These are phyloP conservation scores for Aspergillus ellipticus DNA, from an alignment of 495 filamentous ascomycete genomes.

Conservation along the genomic window DNA sequence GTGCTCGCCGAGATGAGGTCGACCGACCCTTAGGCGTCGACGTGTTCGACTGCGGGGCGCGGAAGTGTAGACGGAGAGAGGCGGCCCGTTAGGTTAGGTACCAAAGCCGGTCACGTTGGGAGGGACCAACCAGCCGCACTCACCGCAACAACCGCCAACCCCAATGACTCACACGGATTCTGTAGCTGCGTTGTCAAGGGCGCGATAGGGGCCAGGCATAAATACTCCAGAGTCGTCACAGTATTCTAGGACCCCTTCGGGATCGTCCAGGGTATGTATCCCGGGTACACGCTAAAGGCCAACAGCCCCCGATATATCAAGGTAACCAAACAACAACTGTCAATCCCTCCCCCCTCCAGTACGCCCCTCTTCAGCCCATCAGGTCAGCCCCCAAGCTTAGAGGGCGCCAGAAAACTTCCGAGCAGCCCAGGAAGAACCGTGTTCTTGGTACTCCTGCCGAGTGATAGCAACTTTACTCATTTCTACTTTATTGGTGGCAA, in stretches of 20 bases:
- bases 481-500: conserved; percentile 63
- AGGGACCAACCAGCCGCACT: neutral
- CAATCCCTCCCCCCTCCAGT: too few relatives aligned
- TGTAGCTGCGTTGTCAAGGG: neutral
- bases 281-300: conserved; percentile 2
- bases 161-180: neutral
- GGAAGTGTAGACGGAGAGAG: neutral
- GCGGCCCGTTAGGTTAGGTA: neutral
- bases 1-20: neutral
- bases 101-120: neutral
- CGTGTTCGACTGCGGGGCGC: neutral
- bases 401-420: conserved; percentile 60
- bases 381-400: conserved; percentile 8
- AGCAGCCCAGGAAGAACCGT: conserved; percentile 73
- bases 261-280: conserved; percentile 9
- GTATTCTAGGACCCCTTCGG: neutral
- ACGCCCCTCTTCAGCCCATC: too few relatives aligned
- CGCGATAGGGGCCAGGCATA: too few relatives aligned
- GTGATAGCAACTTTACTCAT: conserved; percentile 66
- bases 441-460: conserved; percentile 84
- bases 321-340: neutral
- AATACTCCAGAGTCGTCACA: too few relatives aligned
- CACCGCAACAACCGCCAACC: conserved; percentile 1
- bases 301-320: too few relatives aligned
- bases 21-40: conserved; percentile 1